Percentiles rank a stretch among this genome's conserved stretches.
Conservation (phyloP, 805 yeast genomes). For the Nakazawaea sp. region DNA sequence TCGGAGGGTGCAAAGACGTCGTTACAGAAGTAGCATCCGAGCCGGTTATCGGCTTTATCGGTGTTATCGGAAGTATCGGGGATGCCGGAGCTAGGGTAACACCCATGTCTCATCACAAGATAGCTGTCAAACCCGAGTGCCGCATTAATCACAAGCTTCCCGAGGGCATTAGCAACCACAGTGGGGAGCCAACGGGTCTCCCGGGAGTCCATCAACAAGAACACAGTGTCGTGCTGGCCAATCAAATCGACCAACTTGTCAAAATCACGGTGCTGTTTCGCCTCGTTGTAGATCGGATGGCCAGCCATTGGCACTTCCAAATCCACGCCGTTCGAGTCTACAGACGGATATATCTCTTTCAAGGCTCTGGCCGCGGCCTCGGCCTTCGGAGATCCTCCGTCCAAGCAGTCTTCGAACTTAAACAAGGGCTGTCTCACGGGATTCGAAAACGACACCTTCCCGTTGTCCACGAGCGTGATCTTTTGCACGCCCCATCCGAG, state of each 20-base stretch:
- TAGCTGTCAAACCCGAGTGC: constrained; percentile 95
- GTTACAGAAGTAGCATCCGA: constrained; percentile 95
- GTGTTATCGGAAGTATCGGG: no score
- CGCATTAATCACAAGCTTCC: constrained; percentile 79
- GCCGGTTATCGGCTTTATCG: no score
- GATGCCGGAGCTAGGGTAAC: constrained; percentile 18
- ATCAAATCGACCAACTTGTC: constrained; percentile 46
- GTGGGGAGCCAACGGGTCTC: constrained; percentile 99
- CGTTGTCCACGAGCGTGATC: constrained; percentile 86
- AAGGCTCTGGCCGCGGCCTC: constrained; percentile 67
- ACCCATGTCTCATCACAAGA: constrained; percentile 91
- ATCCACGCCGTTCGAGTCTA: constrained; percentile 51
- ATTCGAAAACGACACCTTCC: constrained; percentile 82
- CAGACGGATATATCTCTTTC: constrained; percentile 72
- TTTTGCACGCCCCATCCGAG: constrained; percentile 92
- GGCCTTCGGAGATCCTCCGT: constrained; percentile 76
- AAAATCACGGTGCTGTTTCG: constrained; percentile 42
- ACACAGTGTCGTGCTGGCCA: constrained; percentile 66
- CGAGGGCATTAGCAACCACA: constrained; percentile 57
- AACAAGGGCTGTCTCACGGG: constrained; percentile 94
- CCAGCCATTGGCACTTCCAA: constrained; percentile 96
- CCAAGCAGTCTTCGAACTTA: constrained; percentile 70
- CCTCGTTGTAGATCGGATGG: constrained; percentile 65
- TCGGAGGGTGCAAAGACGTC: constrained; percentile 94
- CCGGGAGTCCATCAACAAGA: constrained; percentile 85